Base-by-base conservation (phyloP, 75 land plant genomes). In the Larix kaempferi region DNA sequence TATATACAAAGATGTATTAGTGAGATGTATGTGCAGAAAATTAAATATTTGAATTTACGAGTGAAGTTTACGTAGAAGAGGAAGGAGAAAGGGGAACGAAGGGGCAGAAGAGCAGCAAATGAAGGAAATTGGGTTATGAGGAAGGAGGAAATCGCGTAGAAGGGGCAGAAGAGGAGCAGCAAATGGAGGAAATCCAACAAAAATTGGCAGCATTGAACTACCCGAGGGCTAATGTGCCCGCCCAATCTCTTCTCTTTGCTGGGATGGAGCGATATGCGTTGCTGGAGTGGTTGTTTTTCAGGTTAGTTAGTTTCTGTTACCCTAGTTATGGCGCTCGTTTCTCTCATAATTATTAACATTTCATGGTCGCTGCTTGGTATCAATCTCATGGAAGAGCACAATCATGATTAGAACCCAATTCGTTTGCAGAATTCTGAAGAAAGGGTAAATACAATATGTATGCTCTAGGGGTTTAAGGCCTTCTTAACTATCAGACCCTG, bases 211-310 rank as follows among this genome's bases (percentile, higher is more conserved):
- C 82, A 35, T 77, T 96, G 56, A 88, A 94, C 56, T 96, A 92
- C 73, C 99, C 99, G 5, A 77, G 94, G 74, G 87, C 99, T 56
- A 85, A 89, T 78, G 99, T 88, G 15, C 94, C 97, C 16, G 89
- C 97, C 2, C 97, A 94, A 80, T 96, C 99, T 54, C 92, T 96
- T 60, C 97, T 93, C 65, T 96, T 90, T 74, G 97, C 99, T 59
- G 99, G 99, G 79, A 78, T 92, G 84, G 97, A 96, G 77, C 84
- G 99, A 57, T 96, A 96, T 78, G 91, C 89, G 16, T 92, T 96
- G 64, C 93, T 96, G 41, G 97, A 96, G 61, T 96, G 97, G 97
- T 97, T 96, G 71, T 96, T 96, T 81, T 96, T 96, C 91, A 87
- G 81, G 99, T 94, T 44, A 29, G 22, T 57, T 2, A 56, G 55